Evolutionary conservation across 2,329 filamentous ascomycete species (phyloP).

Genomic region (Diaporthe sp.): DNA sequence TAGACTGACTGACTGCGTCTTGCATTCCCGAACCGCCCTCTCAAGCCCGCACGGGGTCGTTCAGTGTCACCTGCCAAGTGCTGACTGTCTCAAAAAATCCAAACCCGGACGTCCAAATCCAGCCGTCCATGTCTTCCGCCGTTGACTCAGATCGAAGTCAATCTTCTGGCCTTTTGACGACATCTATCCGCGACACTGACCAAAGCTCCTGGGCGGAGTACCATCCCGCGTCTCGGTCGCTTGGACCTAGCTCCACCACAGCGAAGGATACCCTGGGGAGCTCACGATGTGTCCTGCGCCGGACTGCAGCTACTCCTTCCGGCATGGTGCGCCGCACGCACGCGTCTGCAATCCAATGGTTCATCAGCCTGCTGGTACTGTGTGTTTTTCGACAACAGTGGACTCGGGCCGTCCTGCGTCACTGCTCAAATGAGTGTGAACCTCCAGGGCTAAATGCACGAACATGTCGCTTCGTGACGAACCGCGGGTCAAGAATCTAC

Average conservation of each 20-base stretch:
- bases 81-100: background rate
- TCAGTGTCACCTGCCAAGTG: conserved; percentile 28
- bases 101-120: conserved; percentile 9
- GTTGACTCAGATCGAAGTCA: conserved; percentile 17
- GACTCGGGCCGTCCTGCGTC: conserved; percentile 22
- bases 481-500: background rate
- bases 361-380: conserved; percentile 22
- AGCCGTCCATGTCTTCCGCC: conserved; percentile 18
- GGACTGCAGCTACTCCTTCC: conserved; percentile 38
- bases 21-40: conserved; percentile 24
- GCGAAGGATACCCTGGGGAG: conserved; percentile 19
- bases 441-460: background rate
- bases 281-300: conserved; percentile 30
- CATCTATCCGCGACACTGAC: conserved; percentile 23
- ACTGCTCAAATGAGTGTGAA: background rate
- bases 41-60: conserved; percentile 3
- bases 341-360: conserved; percentile 29
- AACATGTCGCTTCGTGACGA: conserved; percentile 4
- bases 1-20: background rate
- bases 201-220: conserved; percentile 19
- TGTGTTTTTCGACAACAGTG: conserved; percentile 2
- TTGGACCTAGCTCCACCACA: conserved; percentile 30
- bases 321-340: conserved; percentile 30
- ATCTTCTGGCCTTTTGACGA: conserved; percentile 22
- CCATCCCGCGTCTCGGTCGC: conserved; percentile 34